Conservation (phyloP, 2,329 filamentous ascomycete species). For the Hortaea werneckii region DNA sequence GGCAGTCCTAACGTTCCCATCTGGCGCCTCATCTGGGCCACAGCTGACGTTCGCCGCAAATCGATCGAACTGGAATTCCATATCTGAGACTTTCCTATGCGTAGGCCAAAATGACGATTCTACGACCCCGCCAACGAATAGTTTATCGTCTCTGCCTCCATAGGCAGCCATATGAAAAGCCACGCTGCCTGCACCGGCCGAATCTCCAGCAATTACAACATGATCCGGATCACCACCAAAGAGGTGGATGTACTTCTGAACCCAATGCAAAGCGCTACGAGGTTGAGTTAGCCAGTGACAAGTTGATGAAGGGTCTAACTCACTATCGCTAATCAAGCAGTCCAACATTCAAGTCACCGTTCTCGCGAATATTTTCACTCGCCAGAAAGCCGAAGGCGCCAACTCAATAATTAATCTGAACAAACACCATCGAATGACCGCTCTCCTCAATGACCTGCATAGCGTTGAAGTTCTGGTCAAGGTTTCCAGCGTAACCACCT, state of each 20-base stretch:
- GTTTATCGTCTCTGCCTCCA: constrained; percentile 31
- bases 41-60: constrained; percentile 8
- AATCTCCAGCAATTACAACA: constrained; percentile 26
- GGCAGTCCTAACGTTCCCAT: constrained; percentile 23
- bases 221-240: constrained; percentile 45
- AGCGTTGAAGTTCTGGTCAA: constrained; percentile 5
- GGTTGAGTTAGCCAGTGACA: neutral
- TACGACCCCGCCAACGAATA: constrained; percentile 24
- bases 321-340: constrained; percentile 45
- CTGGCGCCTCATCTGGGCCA: neutral
- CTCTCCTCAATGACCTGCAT: neutral
- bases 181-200: constrained; percentile 24
- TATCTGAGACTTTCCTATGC: constrained; percentile 27
- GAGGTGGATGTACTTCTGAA: constrained; percentile 43
- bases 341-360: constrained; percentile 49
- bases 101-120: constrained; percentile 28
- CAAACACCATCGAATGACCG: constrained; percentile 3
- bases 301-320: neutral
- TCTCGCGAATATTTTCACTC: constrained; percentile 31
- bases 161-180: constrained; percentile 33
- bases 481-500: constrained; percentile 3
- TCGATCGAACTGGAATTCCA: constrained; percentile 33
- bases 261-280: constrained; percentile 41
- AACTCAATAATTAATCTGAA: constrained; percentile 14
- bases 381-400: constrained; percentile 45